Evolutionary conservation across 768 basidiomycete species (phyloP).

Genomic region (Neoboletus subvelutipes): DNA sequence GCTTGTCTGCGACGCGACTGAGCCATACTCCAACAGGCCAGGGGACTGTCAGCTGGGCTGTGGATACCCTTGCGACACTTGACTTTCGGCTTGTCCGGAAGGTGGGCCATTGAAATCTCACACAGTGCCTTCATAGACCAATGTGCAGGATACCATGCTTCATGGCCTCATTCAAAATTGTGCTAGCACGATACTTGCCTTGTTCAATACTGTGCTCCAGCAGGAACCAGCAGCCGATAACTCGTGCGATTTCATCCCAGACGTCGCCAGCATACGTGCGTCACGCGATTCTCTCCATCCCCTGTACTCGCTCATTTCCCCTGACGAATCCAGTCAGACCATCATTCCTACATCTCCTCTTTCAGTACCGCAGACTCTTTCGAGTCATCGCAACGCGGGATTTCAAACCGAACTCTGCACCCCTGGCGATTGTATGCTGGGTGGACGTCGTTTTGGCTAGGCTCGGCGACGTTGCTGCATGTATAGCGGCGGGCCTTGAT

Average conservation of each 20-base stretch:
- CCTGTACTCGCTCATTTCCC: constrained; percentile 8
- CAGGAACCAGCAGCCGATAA: constrained; percentile 1
- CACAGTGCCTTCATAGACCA: neutral
- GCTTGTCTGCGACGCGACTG: constrained; percentile 11
- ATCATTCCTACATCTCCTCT: constrained; percentile 40
- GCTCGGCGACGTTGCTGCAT: constrained; percentile 40
- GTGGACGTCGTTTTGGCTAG: constrained; percentile 59
- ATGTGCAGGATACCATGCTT: constrained; percentile 32
- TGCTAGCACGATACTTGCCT: constrained; percentile 33
- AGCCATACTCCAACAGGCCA: neutral
- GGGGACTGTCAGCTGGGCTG: constrained; percentile 24
- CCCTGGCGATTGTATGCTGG: constrained; percentile 56
- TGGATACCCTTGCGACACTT: constrained; percentile 24
- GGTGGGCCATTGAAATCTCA: constrained; percentile 12
- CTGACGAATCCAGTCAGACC: constrained; percentile 27
- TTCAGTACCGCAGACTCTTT: constrained; percentile 52
- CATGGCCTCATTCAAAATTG: constrained; percentile 37
- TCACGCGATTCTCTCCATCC: neutral
- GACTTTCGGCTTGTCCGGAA: constrained; percentile 32
- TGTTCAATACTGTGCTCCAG: constrained; percentile 29
- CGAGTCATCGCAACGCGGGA: constrained; percentile 42
- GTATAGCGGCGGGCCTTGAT: constrained; percentile 31
- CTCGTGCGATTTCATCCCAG: constrained; percentile 9
- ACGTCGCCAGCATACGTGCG: constrained; percentile 24
- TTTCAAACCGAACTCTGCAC: constrained; percentile 17